phyloP scores from a whole-genome alignment of 2,329 filamentous ascomycete genomes.

The Hymenoscyphus albidus region DNA sequence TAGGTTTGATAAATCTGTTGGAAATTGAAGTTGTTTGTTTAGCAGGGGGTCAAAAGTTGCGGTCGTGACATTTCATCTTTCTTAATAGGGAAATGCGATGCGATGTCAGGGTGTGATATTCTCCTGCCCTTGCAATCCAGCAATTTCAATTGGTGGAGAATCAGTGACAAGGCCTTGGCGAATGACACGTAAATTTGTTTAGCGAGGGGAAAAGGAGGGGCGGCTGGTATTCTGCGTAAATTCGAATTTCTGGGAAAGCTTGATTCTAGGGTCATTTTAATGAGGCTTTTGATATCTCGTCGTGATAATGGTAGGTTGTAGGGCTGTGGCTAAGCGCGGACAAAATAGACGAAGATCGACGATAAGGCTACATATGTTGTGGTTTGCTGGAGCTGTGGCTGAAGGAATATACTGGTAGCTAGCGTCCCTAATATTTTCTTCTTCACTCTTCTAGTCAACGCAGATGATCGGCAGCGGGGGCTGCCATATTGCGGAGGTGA shows the following conservation, averaged over 20 bases:
- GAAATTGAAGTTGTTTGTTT: background rate
- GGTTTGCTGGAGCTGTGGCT: background rate
- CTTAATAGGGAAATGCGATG: background rate
- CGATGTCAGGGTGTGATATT: background rate
- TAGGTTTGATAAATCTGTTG: background rate
- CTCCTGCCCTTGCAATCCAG: background rate
- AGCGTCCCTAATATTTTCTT: background rate
- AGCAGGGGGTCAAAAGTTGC: background rate
- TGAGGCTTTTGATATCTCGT: background rate
- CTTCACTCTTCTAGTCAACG: background rate
- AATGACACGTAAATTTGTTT: background rate
- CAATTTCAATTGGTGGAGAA: background rate
- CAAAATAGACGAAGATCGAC: conserved; percentile 1
- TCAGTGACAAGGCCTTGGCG: background rate
- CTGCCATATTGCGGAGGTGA: background rate
- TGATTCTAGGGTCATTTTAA: background rate
- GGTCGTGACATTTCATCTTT: background rate
- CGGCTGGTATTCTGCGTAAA: background rate
- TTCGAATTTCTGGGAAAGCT: background rate
- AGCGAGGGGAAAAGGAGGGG: background rate
- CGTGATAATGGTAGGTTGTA: background rate
- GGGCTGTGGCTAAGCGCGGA: background rate
- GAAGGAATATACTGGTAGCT: background rate
- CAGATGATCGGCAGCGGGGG: background rate
- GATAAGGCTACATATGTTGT: background rate